Evolutionary conservation across 1,139 yeast genomes (phyloP), one percentile per base, ranked within the genome.

Genomic region (Meyerozyma elateridarum): DNA sequence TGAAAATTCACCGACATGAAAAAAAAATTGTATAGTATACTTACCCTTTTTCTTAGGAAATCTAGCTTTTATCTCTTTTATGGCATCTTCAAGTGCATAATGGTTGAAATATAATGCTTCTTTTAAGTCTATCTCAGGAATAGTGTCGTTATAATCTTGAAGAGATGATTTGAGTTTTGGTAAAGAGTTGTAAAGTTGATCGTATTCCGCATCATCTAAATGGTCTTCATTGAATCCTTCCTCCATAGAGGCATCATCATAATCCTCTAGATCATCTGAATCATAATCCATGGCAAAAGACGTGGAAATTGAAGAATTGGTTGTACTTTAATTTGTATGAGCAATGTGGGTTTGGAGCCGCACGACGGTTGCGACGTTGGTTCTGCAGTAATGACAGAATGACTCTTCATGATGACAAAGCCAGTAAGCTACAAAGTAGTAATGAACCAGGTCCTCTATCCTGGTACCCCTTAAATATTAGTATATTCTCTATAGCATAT

Each of bases 91-190:
- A 6, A 77, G 45, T 31, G 76, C 79, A 48, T 74, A 74, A 50
- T 79, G 78, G 46, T 76, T 74, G 44, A 63, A 65, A 66, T 79
- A 79, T 9, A 84, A 61, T 0, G 79, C 63, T 40, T 79, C 83
- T 43, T 77, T 73, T 38, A 83, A 56, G 29, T 70, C 75, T 8
- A 60, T 47, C 17, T 77, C 83, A 5, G 67, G 61, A 32, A 77
- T 65, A 6, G 64, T 65, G n/a, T 61, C 58, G 38, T 64, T 64
- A 46, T 66, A 71, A 13, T 54, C 53, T 15, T 44, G 49, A 27
- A 73, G 44, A 35, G 51, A 46, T 20, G 47, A 36, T 44, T 66
- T 66, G 15, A 73, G 51, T 15, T 41, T 32, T 1, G 80, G 78
- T 20, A 74, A 53, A 14, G 58, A 38, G 2, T 50, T 61, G 39